A percentile compares a stretch with the other conserved stretches of the same genome.
These are phyloP conservation scores for Saccharomycopsis olivae DNA, from an alignment of 805 yeast genomes.

Conservation along the genomic window DNA sequence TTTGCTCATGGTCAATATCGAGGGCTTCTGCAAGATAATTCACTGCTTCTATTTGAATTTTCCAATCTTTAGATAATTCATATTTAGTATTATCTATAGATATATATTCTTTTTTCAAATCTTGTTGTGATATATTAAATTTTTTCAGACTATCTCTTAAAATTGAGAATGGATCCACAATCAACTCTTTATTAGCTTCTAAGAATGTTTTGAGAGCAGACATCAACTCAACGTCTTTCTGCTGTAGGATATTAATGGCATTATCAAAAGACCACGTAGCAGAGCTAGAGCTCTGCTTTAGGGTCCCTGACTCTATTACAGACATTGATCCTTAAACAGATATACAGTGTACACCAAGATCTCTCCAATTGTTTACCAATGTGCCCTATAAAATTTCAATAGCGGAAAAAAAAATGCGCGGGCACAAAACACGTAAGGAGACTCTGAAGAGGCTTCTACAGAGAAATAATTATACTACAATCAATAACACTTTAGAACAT, in stretches of 20 bases:
- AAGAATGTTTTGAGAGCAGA: conserved; percentile 6
- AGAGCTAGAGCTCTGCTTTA: too few species aligned
- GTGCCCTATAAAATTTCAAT: too few species aligned
- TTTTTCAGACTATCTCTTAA: not conserved
- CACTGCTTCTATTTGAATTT: conserved; percentile 1
- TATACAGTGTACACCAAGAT: too few species aligned
- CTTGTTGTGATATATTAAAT: not conserved
- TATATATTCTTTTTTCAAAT: conserved; percentile 1
- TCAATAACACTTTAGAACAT: too few species aligned
- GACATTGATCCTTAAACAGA: too few species aligned
- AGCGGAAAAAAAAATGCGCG: too few species aligned
- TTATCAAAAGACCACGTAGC: conserved; percentile 16
- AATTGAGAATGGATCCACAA: conserved; percentile 9
- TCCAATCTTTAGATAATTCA: not conserved
- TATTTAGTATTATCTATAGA: conserved; percentile 1
- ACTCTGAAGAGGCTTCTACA: too few species aligned
- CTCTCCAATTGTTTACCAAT: too few species aligned
- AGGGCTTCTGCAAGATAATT: conserved; percentile 24
- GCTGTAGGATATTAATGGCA: conserved; percentile 9
- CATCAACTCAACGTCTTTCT: conserved; percentile 6
- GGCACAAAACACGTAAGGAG: too few species aligned
- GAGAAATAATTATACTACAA: too few species aligned
- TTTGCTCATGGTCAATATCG: conserved; percentile 33
- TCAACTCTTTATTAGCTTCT: not conserved
- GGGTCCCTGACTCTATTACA: too few species aligned